Percentiles rank a stretch among this genome's conserved stretches.
phyloP scores from a whole-genome alignment of 2,329 filamentous ascomycete species.

The Colletotrichum somersetense region DNA sequence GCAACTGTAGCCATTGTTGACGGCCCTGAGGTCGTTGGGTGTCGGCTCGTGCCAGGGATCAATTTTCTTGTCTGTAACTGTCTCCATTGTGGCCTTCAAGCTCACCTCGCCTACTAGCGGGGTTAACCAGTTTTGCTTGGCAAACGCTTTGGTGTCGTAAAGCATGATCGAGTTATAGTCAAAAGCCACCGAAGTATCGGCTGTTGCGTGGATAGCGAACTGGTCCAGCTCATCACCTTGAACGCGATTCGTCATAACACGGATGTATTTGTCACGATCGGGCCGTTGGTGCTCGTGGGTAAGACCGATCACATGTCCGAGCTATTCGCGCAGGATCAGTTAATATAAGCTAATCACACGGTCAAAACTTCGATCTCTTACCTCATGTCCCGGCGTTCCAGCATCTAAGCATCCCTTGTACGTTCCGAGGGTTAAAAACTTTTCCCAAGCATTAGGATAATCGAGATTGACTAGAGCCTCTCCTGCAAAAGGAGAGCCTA shows the following conservation, averaged over 20 bases:
- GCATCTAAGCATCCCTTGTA: too few relatives aligned
- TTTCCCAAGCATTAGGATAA: slow-evolving; percentile 7
- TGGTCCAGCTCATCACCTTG: too few relatives aligned
- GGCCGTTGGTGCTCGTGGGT: slow-evolving; percentile 21
- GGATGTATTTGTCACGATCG: slow-evolving; percentile 24
- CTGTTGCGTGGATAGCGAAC: not conserved
- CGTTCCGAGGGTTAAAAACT: too few relatives aligned
- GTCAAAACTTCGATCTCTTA: too few relatives aligned
- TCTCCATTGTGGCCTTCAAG: not conserved
- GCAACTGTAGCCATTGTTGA: slow-evolving; percentile 25
- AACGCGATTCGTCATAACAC: too few relatives aligned
- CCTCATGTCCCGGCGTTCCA: too few relatives aligned
- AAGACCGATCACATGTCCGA: slow-evolving; percentile 26
- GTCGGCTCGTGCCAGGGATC: slow-evolving; percentile 15
- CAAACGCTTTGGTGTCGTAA: slow-evolving; percentile 4
- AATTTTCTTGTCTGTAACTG: not conserved
- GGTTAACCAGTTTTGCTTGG: too few relatives aligned
- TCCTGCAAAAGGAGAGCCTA: not conserved
- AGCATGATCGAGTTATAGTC: slow-evolving; percentile 37
- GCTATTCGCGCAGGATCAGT: not conserved
- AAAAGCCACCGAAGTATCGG: slow-evolving; percentile 11
- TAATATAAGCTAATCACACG: too few relatives aligned
- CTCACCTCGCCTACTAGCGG: too few relatives aligned
- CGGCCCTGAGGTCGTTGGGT: slow-evolving; percentile 6
- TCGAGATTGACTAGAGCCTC: not conserved